Evolutionary conservation across 495 filamentous ascomycete genomes (phyloP), one percentile per base, ranked within the genome.

Genomic region (Aspergillus incahuasiensis): DNA sequence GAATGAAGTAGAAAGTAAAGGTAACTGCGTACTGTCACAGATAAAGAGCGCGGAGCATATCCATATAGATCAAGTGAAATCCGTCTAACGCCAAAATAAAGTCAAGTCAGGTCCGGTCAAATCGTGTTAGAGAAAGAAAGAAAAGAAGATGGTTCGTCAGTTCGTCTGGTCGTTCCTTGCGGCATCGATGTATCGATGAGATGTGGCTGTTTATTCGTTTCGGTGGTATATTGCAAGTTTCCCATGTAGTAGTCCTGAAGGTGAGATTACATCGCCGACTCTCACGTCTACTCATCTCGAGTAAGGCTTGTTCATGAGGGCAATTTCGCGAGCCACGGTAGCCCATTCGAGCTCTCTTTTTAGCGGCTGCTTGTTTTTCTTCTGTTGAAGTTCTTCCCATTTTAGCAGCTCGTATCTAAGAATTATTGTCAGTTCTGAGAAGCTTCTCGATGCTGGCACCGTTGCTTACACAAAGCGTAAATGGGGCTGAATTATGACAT

Each of bases 261-360:
- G 21, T 45, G 25, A 21, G 32, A 22, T 12, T 9, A 0, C 28
- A 22, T 40, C 22, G 48, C 32, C 43, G 25, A 39, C 34, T 34
- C 51, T 25, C 13, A 38, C 18, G 30, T 49, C 32, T 43, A 30
- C 24, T 49, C 57, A 60, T 50, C 62, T 59, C 15, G 62, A 65
- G 38, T 97, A 97, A n/a, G 94, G 94, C 59, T 87, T 87, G 68
- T 98, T 98, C 90, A 98, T 92, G 19, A 89, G 77, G 1, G 94
- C 92, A 53, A 98, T 88, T 75, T 97, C 94, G 25, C 91, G 79
- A 5, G 90, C 83, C 59, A 97, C 85, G 44, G 87, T 89, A 7
- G 82, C 76, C 94, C 94, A 98, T 72, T 98, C 94, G 38, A 96
- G 75, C 62, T 97, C 91, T 39, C 92, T 80, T 58, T 81, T 84